These are phyloP conservation scores for Jackrogersella multiformis DNA, from an alignment of 495 filamentous ascomycete genomes.

Conservation along the genomic window DNA sequence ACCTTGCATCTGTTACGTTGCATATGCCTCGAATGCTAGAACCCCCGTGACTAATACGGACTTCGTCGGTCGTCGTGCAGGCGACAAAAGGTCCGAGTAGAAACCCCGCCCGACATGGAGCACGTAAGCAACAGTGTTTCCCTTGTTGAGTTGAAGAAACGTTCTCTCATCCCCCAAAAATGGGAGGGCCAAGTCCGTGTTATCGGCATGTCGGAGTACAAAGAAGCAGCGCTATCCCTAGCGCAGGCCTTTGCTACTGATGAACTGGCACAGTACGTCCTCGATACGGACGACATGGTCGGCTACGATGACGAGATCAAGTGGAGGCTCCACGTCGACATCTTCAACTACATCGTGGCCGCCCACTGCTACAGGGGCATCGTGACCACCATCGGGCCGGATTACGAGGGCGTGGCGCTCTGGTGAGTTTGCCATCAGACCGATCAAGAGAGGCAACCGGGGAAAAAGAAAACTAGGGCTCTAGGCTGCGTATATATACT, in stretches of 20 bases:
- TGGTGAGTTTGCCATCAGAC: constrained; percentile 66
- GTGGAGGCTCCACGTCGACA: constrained; percentile 77
- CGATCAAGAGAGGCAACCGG: constrained; percentile 26
- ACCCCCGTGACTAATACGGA: constrained; percentile 25
- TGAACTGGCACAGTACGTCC: constrained; percentile 75
- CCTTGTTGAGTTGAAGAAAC: constrained; percentile 54
- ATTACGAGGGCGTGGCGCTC: constrained; percentile 78
- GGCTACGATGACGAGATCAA: constrained; percentile 68
- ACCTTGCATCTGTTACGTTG: neutral
- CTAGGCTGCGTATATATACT: constrained; percentile 28
- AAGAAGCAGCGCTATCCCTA: constrained; percentile 71
- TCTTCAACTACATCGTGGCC: constrained; percentile 76
- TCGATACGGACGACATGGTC: constrained; percentile 71
- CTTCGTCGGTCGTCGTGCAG: constrained; percentile 1
- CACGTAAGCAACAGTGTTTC: constrained; percentile 51
- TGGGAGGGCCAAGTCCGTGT: constrained; percentile 65
- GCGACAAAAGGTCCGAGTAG: constrained; percentile 34
- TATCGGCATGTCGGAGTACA: constrained; percentile 68
- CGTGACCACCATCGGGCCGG: constrained; percentile 73
- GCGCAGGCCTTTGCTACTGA: constrained; percentile 80
- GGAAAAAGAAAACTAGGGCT: constrained; percentile 31
- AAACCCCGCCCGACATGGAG: constrained; percentile 49
- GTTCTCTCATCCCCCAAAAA: constrained; percentile 57
- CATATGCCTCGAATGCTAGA: neutral
- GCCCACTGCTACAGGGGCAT: constrained; percentile 76